Conservation (phyloP, 2,329 filamentous ascomycete species). For the Aciculosporium take region DNA sequence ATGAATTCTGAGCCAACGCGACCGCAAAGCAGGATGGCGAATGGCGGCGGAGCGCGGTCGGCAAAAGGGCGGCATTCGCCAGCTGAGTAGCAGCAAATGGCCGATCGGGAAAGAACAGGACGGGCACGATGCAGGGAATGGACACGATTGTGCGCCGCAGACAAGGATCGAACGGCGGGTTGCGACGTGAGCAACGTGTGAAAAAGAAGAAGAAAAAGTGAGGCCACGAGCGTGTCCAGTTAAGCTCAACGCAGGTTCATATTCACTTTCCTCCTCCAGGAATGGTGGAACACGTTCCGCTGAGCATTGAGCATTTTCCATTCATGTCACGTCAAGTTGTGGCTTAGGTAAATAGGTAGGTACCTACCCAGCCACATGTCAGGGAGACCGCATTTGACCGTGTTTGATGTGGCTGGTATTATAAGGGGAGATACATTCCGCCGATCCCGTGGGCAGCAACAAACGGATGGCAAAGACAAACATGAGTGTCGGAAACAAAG, state of each 20-base stretch:
- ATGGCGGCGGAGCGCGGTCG: not conserved
- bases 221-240: constrained; percentile 4
- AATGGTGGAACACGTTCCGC: constrained; percentile 6
- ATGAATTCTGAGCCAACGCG: constrained; percentile 28
- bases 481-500: no score
- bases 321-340: no score
- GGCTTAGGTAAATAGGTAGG: no score
- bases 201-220: constrained; percentile 4
- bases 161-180: not conserved
- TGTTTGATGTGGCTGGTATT: no score
- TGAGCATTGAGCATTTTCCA: no score
- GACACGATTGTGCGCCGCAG: constrained; percentile 8
- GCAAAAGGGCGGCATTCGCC: constrained; percentile 14
- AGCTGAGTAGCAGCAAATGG: constrained; percentile 32
- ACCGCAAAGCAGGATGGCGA: constrained; percentile 13
- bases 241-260: constrained; percentile 5
- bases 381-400: not conserved
- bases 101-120: not conserved
- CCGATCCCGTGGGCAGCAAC: no score
- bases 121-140: not conserved
- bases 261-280: constrained; percentile 4
- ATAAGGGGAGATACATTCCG: no score
- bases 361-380: constrained; percentile 1
- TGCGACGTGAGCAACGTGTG: constrained; percentile 3
- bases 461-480: no score